Base-by-base conservation (phyloP, 2,329 filamentous ascomycete species). In the Trichoderma aggressivum region DNA sequence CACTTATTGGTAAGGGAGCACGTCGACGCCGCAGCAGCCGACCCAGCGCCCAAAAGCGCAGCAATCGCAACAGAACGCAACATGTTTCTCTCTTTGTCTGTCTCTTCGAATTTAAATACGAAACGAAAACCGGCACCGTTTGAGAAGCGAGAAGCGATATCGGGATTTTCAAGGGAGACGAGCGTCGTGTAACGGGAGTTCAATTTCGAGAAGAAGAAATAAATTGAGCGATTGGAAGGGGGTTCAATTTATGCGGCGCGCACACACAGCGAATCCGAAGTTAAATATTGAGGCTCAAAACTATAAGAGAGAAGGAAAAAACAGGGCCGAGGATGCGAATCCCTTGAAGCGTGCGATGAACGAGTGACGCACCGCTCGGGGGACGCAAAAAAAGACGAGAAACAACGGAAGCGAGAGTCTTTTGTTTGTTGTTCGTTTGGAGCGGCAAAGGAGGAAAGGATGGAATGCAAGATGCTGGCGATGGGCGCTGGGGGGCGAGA, bases 1-100 rank as follows among this genome's bases (percentile, higher is more conserved):
- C 94, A 97, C 74, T 90, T 88, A 72, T 84, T 82, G 56, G 79
- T 79, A 21, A 87, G 77, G 12, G 82, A 81, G 78, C 89, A 91
- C 61, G 78, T 75, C 21, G 74, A 66, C 7, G 78, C 81, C 24
- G 80, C 81, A 34, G 78, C 68, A 24, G 76, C 79, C 16, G 80
- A 76, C 64, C 75, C 74, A 69, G 75, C 78, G 72, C 78, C 78
- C 73, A 81, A 34, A n/a, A 82, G 74, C 74, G 78, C 77, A 43
- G 76, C 76, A 66, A 79, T 36, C 47, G 73, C 77, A 36, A 78
- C 73, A 56, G 79, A 79, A 70, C 71, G 76, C 74, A 81, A 72
- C 81, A 82, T 82, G 71, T 21, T 60, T 59, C 21, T 24, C 36
- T 28, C 14, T 18, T 34, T 7, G 14, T 7, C 18, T 7, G 2